These are phyloP conservation scores for Penicillium verhagenii DNA, from an alignment of 495 filamentous ascomycete genomes.

Conservation along the genomic window DNA sequence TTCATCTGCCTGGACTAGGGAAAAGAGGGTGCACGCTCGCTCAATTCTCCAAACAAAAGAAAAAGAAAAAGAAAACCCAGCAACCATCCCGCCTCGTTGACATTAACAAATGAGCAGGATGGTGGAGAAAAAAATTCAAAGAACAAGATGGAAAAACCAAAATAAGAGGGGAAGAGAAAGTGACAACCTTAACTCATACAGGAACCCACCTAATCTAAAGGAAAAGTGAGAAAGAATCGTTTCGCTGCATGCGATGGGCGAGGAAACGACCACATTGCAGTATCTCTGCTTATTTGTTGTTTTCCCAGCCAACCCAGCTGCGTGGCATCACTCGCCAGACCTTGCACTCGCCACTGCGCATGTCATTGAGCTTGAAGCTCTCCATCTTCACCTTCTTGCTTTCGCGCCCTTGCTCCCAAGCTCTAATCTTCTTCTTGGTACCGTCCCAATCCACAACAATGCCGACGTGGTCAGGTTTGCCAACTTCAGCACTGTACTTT, in stretches of 20 bases:
- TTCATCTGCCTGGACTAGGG: constrained; percentile 20
- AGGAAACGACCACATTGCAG: too few relatives aligned
- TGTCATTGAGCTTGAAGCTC: constrained; percentile 88
- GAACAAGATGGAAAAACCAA: background rate
- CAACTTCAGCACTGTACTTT: constrained; percentile 87
- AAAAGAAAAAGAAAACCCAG: too few relatives aligned
- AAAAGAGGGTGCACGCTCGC: constrained; percentile 28
- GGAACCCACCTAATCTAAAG: constrained; percentile 16
- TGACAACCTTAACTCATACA: constrained; percentile 23
- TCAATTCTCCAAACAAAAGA: constrained; percentile 27
- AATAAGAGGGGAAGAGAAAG: constrained; percentile 11
- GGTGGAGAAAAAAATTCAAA: constrained; percentile 7
- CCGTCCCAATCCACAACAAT: constrained; percentile 99
- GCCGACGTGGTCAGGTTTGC: constrained; percentile 89
- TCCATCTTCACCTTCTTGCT: constrained; percentile 92
- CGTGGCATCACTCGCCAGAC: constrained; percentile 95
- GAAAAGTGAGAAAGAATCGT: constrained; percentile 14
- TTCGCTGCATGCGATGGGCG: background rate
- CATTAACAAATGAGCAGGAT: constrained; percentile 27
- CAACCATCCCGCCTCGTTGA: constrained; percentile 16
- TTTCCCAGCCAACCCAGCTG: constrained; percentile 87
- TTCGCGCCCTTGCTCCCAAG: constrained; percentile 93
- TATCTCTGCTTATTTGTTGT: constrained; percentile 30
- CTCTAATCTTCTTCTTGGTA: constrained; percentile 95
- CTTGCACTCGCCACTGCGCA: constrained; percentile 92